These are phyloP conservation scores for Aspergillus coremiiformis DNA, from an alignment of 495 filamentous ascomycete genomes.

Conservation along the genomic window DNA sequence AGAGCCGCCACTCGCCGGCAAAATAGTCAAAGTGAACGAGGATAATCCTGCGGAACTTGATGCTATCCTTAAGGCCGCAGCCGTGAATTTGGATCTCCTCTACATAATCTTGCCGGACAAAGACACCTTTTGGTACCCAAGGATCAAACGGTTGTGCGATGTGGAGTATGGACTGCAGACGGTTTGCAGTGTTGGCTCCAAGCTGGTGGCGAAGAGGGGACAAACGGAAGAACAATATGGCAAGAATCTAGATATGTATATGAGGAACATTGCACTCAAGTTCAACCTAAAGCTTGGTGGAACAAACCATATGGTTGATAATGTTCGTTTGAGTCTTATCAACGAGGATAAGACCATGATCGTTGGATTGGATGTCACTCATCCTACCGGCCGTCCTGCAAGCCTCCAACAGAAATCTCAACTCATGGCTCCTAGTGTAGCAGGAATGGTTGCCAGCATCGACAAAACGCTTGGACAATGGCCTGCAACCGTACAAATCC, in stretches of 20 bases:
- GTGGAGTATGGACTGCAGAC: slow-evolving; percentile 52
- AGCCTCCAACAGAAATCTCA: slow-evolving; percentile 46
- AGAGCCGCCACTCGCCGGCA: not conserved
- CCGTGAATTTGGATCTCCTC: slow-evolving; percentile 6
- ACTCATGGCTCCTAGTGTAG: slow-evolving; percentile 59
- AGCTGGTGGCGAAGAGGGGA: slow-evolving; percentile 35
- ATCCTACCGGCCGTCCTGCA: slow-evolving; percentile 51
- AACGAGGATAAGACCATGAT: slow-evolving; percentile 66
- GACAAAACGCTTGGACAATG: slow-evolving; percentile 58
- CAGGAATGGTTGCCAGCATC: slow-evolving; percentile 65
- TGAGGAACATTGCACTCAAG: slow-evolving; percentile 71
- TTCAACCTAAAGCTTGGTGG: slow-evolving; percentile 85
- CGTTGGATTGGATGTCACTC: slow-evolving; percentile 81
- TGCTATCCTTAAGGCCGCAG: not conserved
- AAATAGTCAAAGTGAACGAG: not conserved
- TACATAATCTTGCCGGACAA: slow-evolving; percentile 21
- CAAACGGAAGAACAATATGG: not conserved
- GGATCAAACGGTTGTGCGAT: slow-evolving; percentile 55
- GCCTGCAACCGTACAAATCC: slow-evolving; percentile 54
- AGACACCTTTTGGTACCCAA: not conserved
- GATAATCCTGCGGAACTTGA: not conserved
- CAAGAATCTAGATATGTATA: slow-evolving; percentile 42
- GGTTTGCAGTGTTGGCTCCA: slow-evolving; percentile 34
- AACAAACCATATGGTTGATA: slow-evolving; percentile 61
- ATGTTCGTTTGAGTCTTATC: slow-evolving; percentile 44